These are phyloP conservation scores for Sicyos edulis DNA, from an alignment of 306 rosid species.

Conservation along the genomic window DNA sequence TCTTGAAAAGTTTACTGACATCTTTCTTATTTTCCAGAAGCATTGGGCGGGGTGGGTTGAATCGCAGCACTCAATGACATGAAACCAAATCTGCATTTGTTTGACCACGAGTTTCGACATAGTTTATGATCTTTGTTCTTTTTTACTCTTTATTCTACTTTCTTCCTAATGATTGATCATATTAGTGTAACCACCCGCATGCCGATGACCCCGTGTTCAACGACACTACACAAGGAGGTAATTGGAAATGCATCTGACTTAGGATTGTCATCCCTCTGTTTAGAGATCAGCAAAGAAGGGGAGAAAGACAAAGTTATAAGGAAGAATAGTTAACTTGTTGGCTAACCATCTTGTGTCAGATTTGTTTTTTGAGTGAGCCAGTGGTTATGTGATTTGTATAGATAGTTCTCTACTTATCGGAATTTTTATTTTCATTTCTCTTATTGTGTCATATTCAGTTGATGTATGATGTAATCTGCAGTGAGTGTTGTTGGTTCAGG, in stretches of 20 bases:
- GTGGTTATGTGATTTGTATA: conserved; percentile 78
- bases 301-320: conserved; percentile 19
- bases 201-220: conserved; percentile 36
- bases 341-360: conserved; percentile 65
- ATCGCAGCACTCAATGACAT: conserved; percentile 93
- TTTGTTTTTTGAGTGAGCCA: conserved; percentile 47
- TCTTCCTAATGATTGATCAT: conserved; percentile 45
- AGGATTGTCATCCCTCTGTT: conserved; percentile 60
- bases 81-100: conserved; percentile 24
- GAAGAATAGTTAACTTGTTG: conserved; percentile 53
- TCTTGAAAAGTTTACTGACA: conserved; percentile 20
- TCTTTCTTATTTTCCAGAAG: conserved; percentile 46
- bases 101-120: conserved; percentile 29
- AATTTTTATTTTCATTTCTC: conserved; percentile 19
- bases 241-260: conserved; percentile 74
- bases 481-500: conserved; percentile 51
- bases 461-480: conserved; percentile 69
- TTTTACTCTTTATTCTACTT: conserved; percentile 19
- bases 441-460: conserved; percentile 35
- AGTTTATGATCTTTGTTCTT: conserved; percentile 34
- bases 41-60: conserved; percentile 77
- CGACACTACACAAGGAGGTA: conserved; percentile 40
- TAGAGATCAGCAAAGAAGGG: conserved; percentile 50
- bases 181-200: conserved; percentile 50
- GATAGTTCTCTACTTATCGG: conserved; percentile 52